Base-by-base conservation (phyloP, 257 asterid species). In the Nicotiana knightiana region DNA sequence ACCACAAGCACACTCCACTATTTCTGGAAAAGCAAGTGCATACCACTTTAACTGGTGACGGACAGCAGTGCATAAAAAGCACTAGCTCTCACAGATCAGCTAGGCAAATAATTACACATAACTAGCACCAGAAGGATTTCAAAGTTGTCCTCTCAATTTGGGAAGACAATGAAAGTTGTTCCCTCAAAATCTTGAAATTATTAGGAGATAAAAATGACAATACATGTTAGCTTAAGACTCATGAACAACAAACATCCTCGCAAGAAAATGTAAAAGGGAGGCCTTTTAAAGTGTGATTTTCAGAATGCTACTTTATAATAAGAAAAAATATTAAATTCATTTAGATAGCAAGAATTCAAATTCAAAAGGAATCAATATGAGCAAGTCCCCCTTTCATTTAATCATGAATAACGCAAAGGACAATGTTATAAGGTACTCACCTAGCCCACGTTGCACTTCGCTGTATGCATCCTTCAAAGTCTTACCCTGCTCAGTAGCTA, bases 1-100 rank as follows among this genome's bases (percentile, higher is more conserved):
- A 79, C 98, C 97, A 88, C 99, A 91, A 58, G 97, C 97, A 91
- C 91, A 97, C 87, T 93, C 99, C 82, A 95, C 97, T 86, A 95
- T 97, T 97, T 95, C 99, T 95, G 86, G 89, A 90, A 71, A 82
- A 89, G 83, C 18, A 63, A 26, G 12, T 63, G 39, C 39, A 63
- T 18, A 11, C 39, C 37, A 63, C 37, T 63, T 63, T 63, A 63
- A 26, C 35, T 62, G 12, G 67, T 18, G 3, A 26, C 17, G 13
- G 67, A 26, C 37, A 62, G 67, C 12, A 1, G 67, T 16, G 5
- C 13, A 3, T 62, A 62, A 26, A 18, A 26, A 28, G 51, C 37
- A 63, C 68, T 11, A 63, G 68, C 39, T 63, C 18, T 28, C 39
- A 12, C 68, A 11, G 68, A 63, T 63, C 32, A 28, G 37, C 39